Conservation (phyloP, 148 eudicot species). For the Gaultheria prostrata region DNA sequence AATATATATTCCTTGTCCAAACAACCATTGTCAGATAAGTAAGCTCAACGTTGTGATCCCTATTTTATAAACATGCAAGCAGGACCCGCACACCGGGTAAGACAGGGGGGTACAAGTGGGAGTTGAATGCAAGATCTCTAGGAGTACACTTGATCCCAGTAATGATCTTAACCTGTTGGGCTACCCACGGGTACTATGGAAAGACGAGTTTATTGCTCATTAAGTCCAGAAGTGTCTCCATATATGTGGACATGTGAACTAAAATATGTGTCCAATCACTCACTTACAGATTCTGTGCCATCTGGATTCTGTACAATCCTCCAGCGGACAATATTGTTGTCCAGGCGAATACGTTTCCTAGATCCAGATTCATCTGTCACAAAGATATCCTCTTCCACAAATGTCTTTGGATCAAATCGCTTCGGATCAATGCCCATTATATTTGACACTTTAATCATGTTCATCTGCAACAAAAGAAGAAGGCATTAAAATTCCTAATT, state of each 20-base stretch:
- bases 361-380: slow-evolving; percentile 96
- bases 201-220: not conserved
- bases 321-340: slow-evolving; percentile 96
- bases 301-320: slow-evolving; percentile 68
- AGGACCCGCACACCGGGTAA: not conserved
- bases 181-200: not conserved
- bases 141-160: not conserved
- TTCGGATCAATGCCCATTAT: slow-evolving; percentile 95
- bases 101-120: not conserved
- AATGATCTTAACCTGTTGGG: not conserved
- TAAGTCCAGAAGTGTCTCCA: not conserved
- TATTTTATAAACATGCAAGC: not conserved
- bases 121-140: not conserved
- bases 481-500: not conserved
- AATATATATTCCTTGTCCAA: not conserved
- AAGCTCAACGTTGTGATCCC: not conserved
- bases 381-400: slow-evolving; percentile 77
- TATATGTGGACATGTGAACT: not conserved
- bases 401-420: slow-evolving; percentile 93
- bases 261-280: not conserved
- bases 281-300: slow-evolving; percentile 79
- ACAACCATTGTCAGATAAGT: not conserved
- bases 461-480: slow-evolving; percentile 62
- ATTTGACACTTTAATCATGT: slow-evolving; percentile 88
- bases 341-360: slow-evolving; percentile 81